A percentile compares a stretch with the other conserved stretches of the same genome.
Evolutionary conservation across 371 early-diverging fungal species (phyloP).

Genomic region (Syncephalastrum monosporum): DNA sequence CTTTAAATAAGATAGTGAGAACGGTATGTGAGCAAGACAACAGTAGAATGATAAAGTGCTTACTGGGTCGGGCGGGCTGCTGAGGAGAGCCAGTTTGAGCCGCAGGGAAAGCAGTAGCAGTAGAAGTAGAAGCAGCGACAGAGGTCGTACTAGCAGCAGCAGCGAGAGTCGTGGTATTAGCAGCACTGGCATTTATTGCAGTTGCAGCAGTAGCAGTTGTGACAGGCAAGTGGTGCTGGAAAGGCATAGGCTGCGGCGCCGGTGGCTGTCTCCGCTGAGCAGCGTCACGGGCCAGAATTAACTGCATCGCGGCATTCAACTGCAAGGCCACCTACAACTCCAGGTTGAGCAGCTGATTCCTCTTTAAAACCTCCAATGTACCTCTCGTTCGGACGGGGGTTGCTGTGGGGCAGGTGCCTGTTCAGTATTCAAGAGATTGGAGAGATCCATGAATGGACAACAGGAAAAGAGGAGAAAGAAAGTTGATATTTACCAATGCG

Average conservation of each 20-base stretch:
- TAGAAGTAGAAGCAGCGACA: background rate
- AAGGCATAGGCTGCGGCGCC: too few species aligned
- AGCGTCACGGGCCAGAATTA: slow-evolving; percentile 6
- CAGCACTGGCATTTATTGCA: background rate
- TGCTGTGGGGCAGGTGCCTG: too few species aligned
- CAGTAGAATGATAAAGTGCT: background rate
- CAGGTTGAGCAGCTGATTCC: too few species aligned
- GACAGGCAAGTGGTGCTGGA: too few species aligned
- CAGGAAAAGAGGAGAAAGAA: too few species aligned
- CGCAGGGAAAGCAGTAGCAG: background rate
- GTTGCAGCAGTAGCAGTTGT: background rate
- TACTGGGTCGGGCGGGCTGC: background rate
- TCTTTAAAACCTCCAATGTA: too few species aligned
- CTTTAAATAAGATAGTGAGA: slow-evolving; percentile 24
- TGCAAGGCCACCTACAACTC: slow-evolving; percentile 3
- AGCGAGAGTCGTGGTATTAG: background rate
- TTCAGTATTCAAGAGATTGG: too few species aligned
- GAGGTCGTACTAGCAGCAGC: background rate
- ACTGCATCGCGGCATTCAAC: slow-evolving; percentile 12
- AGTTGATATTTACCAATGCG: too few species aligned
- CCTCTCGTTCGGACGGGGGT: too few species aligned
- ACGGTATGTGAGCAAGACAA: slow-evolving; percentile 14
- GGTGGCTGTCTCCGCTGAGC: slow-evolving; percentile 6
- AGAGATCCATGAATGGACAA: too few species aligned
- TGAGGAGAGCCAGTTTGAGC: background rate